Base-by-base conservation (phyloP, 805 yeast species). In the Yamadazyma olivae region DNA sequence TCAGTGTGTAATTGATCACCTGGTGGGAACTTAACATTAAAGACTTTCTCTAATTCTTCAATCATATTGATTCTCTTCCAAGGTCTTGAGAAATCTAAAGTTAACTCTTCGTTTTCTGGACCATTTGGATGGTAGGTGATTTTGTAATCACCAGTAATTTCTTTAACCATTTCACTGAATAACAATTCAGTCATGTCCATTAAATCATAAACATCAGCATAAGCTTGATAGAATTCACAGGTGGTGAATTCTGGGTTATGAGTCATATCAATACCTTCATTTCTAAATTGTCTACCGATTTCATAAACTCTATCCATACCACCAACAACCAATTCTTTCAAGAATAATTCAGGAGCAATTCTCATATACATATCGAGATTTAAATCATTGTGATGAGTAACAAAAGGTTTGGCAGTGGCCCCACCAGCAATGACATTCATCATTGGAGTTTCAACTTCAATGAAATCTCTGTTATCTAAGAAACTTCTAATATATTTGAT, bases 21-120 rank as follows among this genome's bases (percentile, higher is more conserved):
- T 24, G 96, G 72, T 56, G 99, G 98, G 85, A 91, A 93, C 60
- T 76, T 89, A 57, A 83, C 95, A 52, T 80, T 77, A 58, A 79
- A 84, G 45, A 73, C 74, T 72, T 83, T 88, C 73, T 91, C 99
- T 52, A 91, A 74, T 59, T 89, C 95, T 67, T 88, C 95, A 59
- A 93, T 91, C 96, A 91, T 93, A 68, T 90, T 89, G 53, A 91
- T 75, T 72, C 99, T 83, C 81, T 89, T 93, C 99, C 99, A 91
- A 48, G 99, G 99, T 70, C 98, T 80, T 29, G 89, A 51, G 71
- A 91, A 91, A 68, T 91, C 93, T 57, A 91, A 71, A 39, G 83
- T 82, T 56, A 81, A 67, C 47, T 72, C 84, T 62, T 87, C 70
- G 50, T 88, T 88, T 31, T 83, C 87, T 48, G 93, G 91, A 39